Evolutionary conservation across 495 filamentous ascomycete species (phyloP).

Genomic region (Rusavskia elegans): DNA sequence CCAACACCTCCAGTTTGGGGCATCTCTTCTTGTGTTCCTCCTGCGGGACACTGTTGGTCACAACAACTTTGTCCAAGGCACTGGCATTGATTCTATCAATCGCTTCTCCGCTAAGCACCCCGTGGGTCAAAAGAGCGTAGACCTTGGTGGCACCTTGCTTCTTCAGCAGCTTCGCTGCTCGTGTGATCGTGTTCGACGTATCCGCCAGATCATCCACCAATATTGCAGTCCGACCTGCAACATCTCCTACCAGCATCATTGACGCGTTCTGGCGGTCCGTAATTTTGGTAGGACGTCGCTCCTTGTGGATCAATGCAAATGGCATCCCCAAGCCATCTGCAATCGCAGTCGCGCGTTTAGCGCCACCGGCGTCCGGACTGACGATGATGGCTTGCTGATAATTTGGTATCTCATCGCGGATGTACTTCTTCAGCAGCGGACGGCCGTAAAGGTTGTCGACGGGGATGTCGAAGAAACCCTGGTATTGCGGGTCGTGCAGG

Average conservation of each 20-base stretch:
- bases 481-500: slow-evolving; percentile 94
- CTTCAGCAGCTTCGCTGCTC: slow-evolving; percentile 92
- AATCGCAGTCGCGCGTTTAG: slow-evolving; percentile 92
- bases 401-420: slow-evolving; percentile 72
- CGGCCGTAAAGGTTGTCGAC: slow-evolving; percentile 93
- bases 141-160: slow-evolving; percentile 79
- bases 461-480: slow-evolving; percentile 89
- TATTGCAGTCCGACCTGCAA: slow-evolving; percentile 66
- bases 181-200: slow-evolving; percentile 90
- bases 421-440: slow-evolving; percentile 77
- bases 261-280: slow-evolving; percentile 89
- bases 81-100: slow-evolving; percentile 86
- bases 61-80: slow-evolving; percentile 75
- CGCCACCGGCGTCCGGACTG: slow-evolving; percentile 90
- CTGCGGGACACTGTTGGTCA: slow-evolving; percentile 90
- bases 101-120: slow-evolving; percentile 85
- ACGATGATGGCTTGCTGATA: slow-evolving; percentile 83
- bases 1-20: slow-evolving; percentile 79
- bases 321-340: slow-evolving; percentile 83
- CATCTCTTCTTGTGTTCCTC: slow-evolving; percentile 58
- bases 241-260: slow-evolving; percentile 96
- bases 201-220: slow-evolving; percentile 90
- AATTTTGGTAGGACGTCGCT: slow-evolving; percentile 89
- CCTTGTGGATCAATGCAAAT: slow-evolving; percentile 97
- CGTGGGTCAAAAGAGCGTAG: slow-evolving; percentile 85